Base-by-base conservation (phyloP, 164 flowering plant genomes). In the Dillenia suffruticosa region DNA sequence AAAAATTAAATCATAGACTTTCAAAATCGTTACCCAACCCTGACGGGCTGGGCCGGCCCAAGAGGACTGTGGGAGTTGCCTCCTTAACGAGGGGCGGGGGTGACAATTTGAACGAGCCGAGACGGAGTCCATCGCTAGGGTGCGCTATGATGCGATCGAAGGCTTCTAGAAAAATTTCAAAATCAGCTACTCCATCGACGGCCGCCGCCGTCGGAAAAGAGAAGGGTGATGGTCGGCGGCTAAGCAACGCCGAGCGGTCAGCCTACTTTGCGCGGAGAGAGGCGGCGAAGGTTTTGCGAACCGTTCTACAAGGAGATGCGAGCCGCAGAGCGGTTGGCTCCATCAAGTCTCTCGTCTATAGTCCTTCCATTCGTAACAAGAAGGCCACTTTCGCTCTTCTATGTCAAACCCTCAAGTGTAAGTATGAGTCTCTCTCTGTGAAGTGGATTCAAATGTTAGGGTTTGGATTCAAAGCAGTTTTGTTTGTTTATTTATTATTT, bases 371-470 rank as follows among this genome's bases (percentile, higher is more conserved):
- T 44, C 66, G 87, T 57, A 94, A 94, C 82, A 94, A 91, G 73
- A 86, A 81, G 68, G 97, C 81, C 65, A 91, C 96, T 0, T 88
- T 79, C 57, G 96, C 96, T 52, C 79, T 89, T 0, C 92, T 94
- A 44, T 86, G 92, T 68, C 81, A 91, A 79, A 94, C 99, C 44
- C 96, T 94, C 63, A 94, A 91, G 63, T 70, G 97, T 94, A 73
- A 44, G 76, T 62, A 61, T 11, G 19, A n/a, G 15, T 24, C 48
- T 51, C 51, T 49, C 6, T 62, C 11, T 51, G 10, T 12, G 5
- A 44, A 16, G 22, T 9, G 0, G 22, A 2, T 8, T 58, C 9
- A 54, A 43, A n/a, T 8, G 5, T 12, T 2, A 16, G 17, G 32
- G 5, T 12, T 47, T n/a, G 19, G 14, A 19, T 17, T 26, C 9